Base-by-base conservation (phyloP, 495 filamentous ascomycete genomes). In the Jackrogersella multiformis region DNA sequence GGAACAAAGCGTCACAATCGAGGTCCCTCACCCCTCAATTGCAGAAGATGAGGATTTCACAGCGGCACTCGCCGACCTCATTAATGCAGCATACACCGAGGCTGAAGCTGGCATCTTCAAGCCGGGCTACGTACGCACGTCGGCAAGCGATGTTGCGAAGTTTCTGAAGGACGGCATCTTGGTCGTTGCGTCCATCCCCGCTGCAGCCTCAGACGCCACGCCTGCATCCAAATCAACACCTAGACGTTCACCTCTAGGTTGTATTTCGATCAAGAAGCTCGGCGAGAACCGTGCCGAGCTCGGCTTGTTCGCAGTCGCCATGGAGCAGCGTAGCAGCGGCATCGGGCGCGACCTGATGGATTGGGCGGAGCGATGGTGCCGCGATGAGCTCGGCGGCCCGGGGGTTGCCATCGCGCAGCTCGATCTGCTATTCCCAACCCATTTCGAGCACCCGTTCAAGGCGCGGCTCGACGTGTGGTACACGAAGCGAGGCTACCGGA, bases 41-140 rank as follows among this genome's bases (percentile, higher is more conserved):
- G 66, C 66, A 18, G 49, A 54, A 1, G 55, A 69, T 39, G 32
- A 48, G 10, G 4, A 30, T 5, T 48, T 64, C 23, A 30, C 34
- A 54, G 15, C 34, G 41, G 42, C 49, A 28, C 53, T 44, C 10
- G 16, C 58, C 13, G 23, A 36, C n/a, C 41, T 71, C 30, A 49
- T 73, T 21, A 72, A 72, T 15, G 52, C 4, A 15, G 63, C 55
- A 2, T 73, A 73, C 26, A 16, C 26, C 39, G 61, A 68, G 13
- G 58, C 62, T 44, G 66, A 72, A 38, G 55, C 54, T 18, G 66
- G 48, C n/a, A 74, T 74, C 49, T 74, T 63, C 45, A 69, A 66
- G 20, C 41, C 58, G 13, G 59, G 62, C 9, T 72, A 66, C 56
- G 5, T 48, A 46, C 72, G 69, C 15, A 74, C 66, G 6, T 61